phyloP scores from a whole-genome alignment of 1,284 basidiomycete species.

The Trametes pubescens region DNA sequence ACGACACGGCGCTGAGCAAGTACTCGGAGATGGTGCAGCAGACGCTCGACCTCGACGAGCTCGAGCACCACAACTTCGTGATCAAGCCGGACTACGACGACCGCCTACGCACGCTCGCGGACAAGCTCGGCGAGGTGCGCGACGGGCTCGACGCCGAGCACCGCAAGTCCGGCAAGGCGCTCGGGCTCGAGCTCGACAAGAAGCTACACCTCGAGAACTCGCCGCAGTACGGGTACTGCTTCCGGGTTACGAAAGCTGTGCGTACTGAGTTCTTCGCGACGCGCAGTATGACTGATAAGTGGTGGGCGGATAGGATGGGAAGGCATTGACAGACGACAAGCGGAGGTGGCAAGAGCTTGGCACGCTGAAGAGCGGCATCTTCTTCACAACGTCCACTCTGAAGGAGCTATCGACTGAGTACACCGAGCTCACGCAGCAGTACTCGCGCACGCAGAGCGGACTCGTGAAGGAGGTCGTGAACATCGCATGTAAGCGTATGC shows the following conservation, averaged over 20 bases:
- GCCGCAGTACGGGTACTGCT: conserved; percentile 90
- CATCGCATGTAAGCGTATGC: conserved; percentile 78
- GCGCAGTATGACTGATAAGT: conserved; percentile 3
- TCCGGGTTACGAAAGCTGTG: conserved; percentile 92
- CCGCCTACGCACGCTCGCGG: conserved; percentile 74
- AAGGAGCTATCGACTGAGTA: conserved; percentile 82
- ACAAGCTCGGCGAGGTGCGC: conserved; percentile 69
- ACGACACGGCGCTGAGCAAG: conserved; percentile 70
- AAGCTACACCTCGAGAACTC: conserved; percentile 97
- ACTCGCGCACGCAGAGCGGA: conserved; percentile 79
- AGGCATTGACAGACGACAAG: conserved; percentile 66
- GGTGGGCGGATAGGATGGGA: conserved; percentile 72
- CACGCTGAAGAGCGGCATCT: conserved; percentile 89
- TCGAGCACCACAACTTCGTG: conserved; percentile 87
- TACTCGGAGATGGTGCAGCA: conserved; percentile 96
- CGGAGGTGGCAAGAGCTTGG: conserved; percentile 87
- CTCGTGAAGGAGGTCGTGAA: conserved; percentile 94
- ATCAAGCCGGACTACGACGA: conserved; percentile 94
- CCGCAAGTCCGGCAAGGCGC: conserved; percentile 71
- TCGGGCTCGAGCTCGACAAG: conserved; percentile 92
- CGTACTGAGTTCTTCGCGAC: neutral
- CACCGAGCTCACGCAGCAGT: conserved; percentile 73
- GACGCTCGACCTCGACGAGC: conserved; percentile 91
- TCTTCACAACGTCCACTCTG: conserved; percentile 88
- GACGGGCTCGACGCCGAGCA: conserved; percentile 92